These are phyloP conservation scores for Ascosphaera apis DNA, from an alignment of 2,329 filamentous ascomycete genomes.

Conservation along the genomic window DNA sequence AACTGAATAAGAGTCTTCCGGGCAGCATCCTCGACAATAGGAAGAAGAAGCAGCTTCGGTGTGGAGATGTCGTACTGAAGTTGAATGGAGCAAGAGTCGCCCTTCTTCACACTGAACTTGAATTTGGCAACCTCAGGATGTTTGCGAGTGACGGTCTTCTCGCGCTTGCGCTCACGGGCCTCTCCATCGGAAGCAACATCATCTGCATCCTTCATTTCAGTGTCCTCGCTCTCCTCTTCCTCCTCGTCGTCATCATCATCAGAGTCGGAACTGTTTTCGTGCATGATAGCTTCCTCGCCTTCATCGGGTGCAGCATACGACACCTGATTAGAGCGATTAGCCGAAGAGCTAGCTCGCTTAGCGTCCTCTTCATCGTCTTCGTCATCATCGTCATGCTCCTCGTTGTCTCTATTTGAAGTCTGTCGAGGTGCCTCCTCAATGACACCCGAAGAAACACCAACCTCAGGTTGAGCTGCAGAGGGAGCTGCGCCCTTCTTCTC, in stretches of 20 bases:
- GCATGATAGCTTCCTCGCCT: slow-evolving; percentile 60
- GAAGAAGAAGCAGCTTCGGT: slow-evolving; percentile 83
- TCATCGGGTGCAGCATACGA: slow-evolving; percentile 88
- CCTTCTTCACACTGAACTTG: slow-evolving; percentile 51
- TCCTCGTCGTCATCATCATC: slow-evolving; percentile 24
- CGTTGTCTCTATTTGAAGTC: slow-evolving; percentile 26
- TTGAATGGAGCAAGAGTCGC: slow-evolving; percentile 56
- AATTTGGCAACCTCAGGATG: slow-evolving; percentile 51
- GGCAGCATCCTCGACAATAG: slow-evolving; percentile 62
- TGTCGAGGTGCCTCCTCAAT: slow-evolving; percentile 29
- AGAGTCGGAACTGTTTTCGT: slow-evolving; percentile 32
- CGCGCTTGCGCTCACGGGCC: slow-evolving; percentile 27
- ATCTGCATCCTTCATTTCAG: slow-evolving; percentile 14
- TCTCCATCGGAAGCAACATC: slow-evolving; percentile 19
- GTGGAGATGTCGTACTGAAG: slow-evolving; percentile 59
- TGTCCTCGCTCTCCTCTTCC: slow-evolving; percentile 11
- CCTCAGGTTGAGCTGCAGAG: slow-evolving; percentile 51
- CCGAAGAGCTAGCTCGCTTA: slow-evolving; percentile 33
- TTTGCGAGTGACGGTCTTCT: slow-evolving; percentile 32
- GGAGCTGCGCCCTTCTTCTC: slow-evolving; percentile 31
- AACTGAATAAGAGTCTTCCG: slow-evolving; percentile 66
- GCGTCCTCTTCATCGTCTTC: slow-evolving; percentile 56
- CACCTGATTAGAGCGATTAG: slow-evolving; percentile 57
- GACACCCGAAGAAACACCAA: slow-evolving; percentile 39
- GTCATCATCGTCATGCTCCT: slow-evolving; percentile 45